Conservation (phyloP, 345 rosid species). For the Toxicodendron radicans region DNA sequence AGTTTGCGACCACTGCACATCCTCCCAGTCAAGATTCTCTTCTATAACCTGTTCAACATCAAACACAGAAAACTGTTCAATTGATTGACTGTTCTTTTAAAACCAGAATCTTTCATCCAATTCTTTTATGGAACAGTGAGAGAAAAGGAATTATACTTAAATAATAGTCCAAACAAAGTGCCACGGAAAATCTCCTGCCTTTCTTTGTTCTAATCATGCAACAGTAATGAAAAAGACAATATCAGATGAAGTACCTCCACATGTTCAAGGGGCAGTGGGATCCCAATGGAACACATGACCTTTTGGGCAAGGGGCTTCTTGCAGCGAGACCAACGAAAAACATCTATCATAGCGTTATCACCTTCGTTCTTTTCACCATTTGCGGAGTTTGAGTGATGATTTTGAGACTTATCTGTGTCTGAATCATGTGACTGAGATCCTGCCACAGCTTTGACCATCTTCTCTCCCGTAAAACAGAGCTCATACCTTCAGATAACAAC, state of each 20-base stretch:
- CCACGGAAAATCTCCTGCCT: neutral
- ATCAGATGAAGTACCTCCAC: constrained; percentile 59
- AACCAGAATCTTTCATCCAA: too few species aligned
- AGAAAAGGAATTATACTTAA: too few species aligned
- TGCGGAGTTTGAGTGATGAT: constrained; percentile 51
- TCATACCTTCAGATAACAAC: constrained; percentile 60
- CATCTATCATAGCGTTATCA: constrained; percentile 64
- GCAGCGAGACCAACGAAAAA: constrained; percentile 92
- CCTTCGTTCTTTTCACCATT: constrained; percentile 75
- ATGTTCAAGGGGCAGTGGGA: constrained; percentile 84
- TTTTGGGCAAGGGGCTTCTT: constrained; percentile 91
- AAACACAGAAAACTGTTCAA: neutral
- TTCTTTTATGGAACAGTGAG: too few species aligned
- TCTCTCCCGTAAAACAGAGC: constrained; percentile 91
- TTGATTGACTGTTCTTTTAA: too few species aligned
- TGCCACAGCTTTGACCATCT: constrained; percentile 57
- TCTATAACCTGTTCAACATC: constrained; percentile 57
- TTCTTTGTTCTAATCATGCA: constrained; percentile 1
- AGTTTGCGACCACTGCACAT: constrained; percentile 97
- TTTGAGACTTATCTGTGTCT: constrained; percentile 67
- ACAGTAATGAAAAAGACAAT: neutral
- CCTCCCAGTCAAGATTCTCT: constrained; percentile 97
- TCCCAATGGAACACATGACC: constrained; percentile 79
- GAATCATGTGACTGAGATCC: constrained; percentile 54
- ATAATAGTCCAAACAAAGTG: too few species aligned